A percentile compares a stretch with the other conserved stretches of the same genome.
These are phyloP conservation scores for Xylariales sp. DNA, from an alignment of 2,329 filamentous ascomycete genomes.

Conservation along the genomic window DNA sequence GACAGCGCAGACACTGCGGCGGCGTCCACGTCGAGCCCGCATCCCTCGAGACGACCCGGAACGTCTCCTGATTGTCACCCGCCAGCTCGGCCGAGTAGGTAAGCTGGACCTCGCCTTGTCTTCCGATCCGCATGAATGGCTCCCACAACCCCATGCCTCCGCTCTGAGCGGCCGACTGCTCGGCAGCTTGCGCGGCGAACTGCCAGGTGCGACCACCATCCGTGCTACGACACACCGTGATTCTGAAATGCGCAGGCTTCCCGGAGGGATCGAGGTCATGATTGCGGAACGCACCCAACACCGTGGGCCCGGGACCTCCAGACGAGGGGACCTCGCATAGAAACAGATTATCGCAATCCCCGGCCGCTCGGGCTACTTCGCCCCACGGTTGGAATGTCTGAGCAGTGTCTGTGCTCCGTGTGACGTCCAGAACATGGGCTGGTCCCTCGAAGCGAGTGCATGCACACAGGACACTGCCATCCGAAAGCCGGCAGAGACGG, in stretches of 20 bases:
- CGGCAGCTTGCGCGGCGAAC: conserved; percentile 38
- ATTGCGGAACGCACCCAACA: conserved; percentile 45
- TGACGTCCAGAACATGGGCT: conserved; percentile 35
- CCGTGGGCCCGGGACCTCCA: conserved; percentile 15
- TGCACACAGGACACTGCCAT: conserved; percentile 41
- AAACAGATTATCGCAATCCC: conserved; percentile 44
- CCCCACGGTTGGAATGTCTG: conserved; percentile 33
- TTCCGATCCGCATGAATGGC: conserved; percentile 40
- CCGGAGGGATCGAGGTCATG: conserved; percentile 33
- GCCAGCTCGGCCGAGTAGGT: conserved; percentile 43
- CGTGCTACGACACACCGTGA: conserved; percentile 42
- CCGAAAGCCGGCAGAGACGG: conserved; percentile 37
- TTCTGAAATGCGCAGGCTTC: conserved; percentile 37
- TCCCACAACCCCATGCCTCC: conserved; percentile 44
- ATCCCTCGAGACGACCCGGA: conserved; percentile 39
- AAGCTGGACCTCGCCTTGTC: conserved; percentile 33
- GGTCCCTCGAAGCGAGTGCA: conserved; percentile 36
- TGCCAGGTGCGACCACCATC: conserved; percentile 39
- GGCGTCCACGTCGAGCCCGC: conserved; percentile 37
- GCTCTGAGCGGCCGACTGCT: conserved; percentile 35
- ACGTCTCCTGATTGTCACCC: conserved; percentile 42
- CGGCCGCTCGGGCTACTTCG: conserved; percentile 36
- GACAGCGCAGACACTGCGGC: conserved; percentile 35
- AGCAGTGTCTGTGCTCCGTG: conserved; percentile 38
- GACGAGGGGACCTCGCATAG: conserved; percentile 34